phyloP scores from a whole-genome alignment of 495 filamentous ascomycete species.

The Trichocladium uniseriatum region DNA sequence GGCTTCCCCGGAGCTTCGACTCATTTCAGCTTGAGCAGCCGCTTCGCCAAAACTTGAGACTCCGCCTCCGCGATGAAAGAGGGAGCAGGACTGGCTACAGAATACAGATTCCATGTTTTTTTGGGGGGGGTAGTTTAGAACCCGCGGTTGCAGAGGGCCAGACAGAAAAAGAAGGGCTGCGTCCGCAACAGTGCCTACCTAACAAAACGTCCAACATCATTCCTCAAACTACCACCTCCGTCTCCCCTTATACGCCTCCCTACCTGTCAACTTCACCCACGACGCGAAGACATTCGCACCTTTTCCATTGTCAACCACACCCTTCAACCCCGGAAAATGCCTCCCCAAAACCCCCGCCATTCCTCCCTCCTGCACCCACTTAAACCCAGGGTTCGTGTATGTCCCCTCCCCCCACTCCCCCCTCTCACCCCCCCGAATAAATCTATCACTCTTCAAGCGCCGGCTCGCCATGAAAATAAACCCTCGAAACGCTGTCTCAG shows the following conservation, averaged over 20 bases:
- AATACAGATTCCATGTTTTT: too few relatives aligned
- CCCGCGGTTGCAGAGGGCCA: too few relatives aligned
- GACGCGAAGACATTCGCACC: conserved; percentile 31
- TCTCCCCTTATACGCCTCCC: conserved; percentile 22
- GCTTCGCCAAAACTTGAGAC: too few relatives aligned
- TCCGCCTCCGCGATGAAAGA: too few relatives aligned
- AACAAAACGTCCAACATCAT: too few relatives aligned
- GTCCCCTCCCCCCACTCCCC: conserved; percentile 22
- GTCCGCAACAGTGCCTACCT: too few relatives aligned
- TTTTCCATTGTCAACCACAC: conserved; percentile 11
- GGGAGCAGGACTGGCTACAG: too few relatives aligned
- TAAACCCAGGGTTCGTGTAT: conserved; percentile 33
- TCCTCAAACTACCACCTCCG: too few relatives aligned
- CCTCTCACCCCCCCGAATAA: conserved; percentile 22
- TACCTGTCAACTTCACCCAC: conserved; percentile 24
- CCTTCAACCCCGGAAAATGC: conserved; percentile 31
- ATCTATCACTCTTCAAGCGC: conserved; percentile 36
- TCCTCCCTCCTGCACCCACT: conserved; percentile 30
- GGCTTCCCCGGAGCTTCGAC: too few relatives aligned
- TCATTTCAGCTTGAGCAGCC: too few relatives aligned
- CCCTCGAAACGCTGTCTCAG: conserved; percentile 32
- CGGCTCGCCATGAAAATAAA: conserved; percentile 33
- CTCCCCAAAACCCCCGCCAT: conserved; percentile 28
- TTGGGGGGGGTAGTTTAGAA: too few relatives aligned
- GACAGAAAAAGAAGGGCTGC: too few relatives aligned